A percentile compares a stretch with the other conserved stretches of the same genome.
phyloP scores from a whole-genome alignment of 1,284 basidiomycete genomes.

The Ustilago curta region DNA sequence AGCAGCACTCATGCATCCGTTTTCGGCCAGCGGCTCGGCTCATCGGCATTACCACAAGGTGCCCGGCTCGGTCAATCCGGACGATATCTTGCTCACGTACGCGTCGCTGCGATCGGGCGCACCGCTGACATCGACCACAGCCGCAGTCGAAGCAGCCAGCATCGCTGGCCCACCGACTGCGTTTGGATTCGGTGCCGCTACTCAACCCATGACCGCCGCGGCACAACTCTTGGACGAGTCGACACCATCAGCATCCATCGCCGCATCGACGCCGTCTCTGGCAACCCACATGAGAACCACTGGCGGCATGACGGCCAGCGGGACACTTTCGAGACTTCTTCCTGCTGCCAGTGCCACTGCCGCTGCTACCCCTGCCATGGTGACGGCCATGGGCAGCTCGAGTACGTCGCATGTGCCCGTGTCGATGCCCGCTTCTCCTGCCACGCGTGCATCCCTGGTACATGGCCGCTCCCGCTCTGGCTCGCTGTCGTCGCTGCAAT shows the following conservation, averaged over 20 bases:
- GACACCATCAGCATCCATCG: not conserved
- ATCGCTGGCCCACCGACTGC: slow-evolving; percentile 14
- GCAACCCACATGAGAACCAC: not conserved
- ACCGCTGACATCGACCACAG: slow-evolving; percentile 30
- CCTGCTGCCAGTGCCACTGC: slow-evolving; percentile 43
- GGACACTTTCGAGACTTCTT: slow-evolving; percentile 29
- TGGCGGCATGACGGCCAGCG: slow-evolving; percentile 29
- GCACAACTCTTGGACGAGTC: slow-evolving; percentile 36
- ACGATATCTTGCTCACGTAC: slow-evolving; percentile 51
- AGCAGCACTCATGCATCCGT: slow-evolving; percentile 30
- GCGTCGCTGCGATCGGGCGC: slow-evolving; percentile 52
- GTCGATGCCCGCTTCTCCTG: slow-evolving; percentile 35
- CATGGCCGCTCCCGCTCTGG: slow-evolving; percentile 46
- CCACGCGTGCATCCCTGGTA: slow-evolving; percentile 31
- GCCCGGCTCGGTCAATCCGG: slow-evolving; percentile 44
- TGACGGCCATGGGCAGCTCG: slow-evolving; percentile 36
- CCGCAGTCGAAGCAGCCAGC: slow-evolving; percentile 16
- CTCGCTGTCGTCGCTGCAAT: slow-evolving; percentile 47
- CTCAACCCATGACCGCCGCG: slow-evolving; percentile 32
- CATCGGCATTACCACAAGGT: slow-evolving; percentile 34
- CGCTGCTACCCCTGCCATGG: slow-evolving; percentile 41
- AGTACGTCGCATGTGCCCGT: slow-evolving; percentile 24
- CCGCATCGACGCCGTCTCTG: not conserved
- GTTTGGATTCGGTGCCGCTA: slow-evolving; percentile 16
- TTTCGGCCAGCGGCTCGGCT: slow-evolving; percentile 33